Conservation (phyloP, 306 rosid genomes). For the Quercus mongolica region DNA sequence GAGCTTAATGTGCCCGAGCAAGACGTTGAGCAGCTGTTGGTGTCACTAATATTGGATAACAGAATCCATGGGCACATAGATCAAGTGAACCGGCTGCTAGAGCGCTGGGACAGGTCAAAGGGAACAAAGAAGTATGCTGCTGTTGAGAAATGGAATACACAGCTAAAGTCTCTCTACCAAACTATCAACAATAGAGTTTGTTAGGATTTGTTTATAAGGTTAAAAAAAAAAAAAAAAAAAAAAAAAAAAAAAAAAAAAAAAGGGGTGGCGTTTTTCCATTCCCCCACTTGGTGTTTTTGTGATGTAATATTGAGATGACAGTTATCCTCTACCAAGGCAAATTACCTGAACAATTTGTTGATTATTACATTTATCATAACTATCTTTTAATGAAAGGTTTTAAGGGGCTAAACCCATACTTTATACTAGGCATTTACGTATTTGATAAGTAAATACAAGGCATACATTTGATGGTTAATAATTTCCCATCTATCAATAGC, state of each 20-base stretch:
- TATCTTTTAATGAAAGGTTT: constrained; percentile 11
- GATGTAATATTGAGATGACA: background rate
- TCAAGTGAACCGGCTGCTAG: constrained; percentile 84
- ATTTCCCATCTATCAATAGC: too few species aligned
- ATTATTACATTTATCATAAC: constrained; percentile 19
- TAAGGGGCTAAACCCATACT: background rate
- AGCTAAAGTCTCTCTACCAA: constrained; percentile 70
- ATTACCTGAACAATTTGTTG: background rate
- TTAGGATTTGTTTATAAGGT: constrained; percentile 10
- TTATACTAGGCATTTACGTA: too few species aligned
- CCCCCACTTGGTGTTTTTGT: constrained; percentile 38
- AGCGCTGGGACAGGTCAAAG: constrained; percentile 81
- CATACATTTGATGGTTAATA: too few species aligned
- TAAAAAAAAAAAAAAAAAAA: background rate
- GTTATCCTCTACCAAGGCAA: too few species aligned
- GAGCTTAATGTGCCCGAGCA: constrained; percentile 64
- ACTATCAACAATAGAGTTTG: constrained; percentile 78
- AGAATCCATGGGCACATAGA: constrained; percentile 91
- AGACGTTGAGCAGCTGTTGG: constrained; percentile 63
- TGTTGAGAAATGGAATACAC: constrained; percentile 87
- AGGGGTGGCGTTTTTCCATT: background rate
- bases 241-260: background rate
- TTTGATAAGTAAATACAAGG: too few species aligned
- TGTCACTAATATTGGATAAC: constrained; percentile 34
- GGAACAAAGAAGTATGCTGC: constrained; percentile 90